phyloP scores from a whole-genome alignment of 768 basidiomycete genomes.

The Lentinula guzmanii region DNA sequence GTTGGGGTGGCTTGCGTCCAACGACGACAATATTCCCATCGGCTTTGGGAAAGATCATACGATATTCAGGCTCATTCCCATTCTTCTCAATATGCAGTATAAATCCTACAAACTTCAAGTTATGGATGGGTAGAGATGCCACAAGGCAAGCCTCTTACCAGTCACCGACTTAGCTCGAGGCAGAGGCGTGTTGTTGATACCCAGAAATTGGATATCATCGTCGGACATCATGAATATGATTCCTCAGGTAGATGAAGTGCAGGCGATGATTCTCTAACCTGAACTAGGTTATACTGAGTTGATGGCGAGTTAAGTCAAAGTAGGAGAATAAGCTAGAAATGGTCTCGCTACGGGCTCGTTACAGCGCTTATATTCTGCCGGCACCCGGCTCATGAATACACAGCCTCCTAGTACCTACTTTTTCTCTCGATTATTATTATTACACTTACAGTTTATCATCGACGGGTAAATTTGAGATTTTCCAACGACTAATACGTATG shows the following conservation, averaged over 20 bases:
- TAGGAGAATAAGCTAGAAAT: background rate
- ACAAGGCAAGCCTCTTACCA: conserved; percentile 28
- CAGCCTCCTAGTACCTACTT: too few relatives aligned
- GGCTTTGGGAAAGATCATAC: conserved; percentile 47
- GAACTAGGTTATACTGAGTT: background rate
- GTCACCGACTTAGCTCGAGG: conserved; percentile 28
- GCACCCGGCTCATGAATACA: too few relatives aligned
- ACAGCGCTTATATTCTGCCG: too few relatives aligned
- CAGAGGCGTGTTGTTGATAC: conserved; percentile 28
- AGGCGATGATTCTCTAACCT: background rate
- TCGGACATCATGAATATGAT: conserved; percentile 27
- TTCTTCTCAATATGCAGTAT: conserved; percentile 52
- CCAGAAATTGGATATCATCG: conserved; percentile 60
- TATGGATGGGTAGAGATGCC: conserved; percentile 12
- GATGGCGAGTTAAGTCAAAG: background rate
- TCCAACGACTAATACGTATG: too few relatives aligned
- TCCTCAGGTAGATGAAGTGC: background rate
- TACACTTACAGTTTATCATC: too few relatives aligned
- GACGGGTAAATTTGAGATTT: too few relatives aligned
- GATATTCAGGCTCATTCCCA: conserved; percentile 36
- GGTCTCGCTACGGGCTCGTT: background rate
- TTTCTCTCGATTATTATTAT: too few relatives aligned
- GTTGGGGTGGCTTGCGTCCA: conserved; percentile 56
- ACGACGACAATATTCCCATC: conserved; percentile 50
- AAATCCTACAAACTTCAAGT: conserved; percentile 38